phyloP scores from a whole-genome alignment of 768 basidiomycete species.

The Suillus americanus region DNA sequence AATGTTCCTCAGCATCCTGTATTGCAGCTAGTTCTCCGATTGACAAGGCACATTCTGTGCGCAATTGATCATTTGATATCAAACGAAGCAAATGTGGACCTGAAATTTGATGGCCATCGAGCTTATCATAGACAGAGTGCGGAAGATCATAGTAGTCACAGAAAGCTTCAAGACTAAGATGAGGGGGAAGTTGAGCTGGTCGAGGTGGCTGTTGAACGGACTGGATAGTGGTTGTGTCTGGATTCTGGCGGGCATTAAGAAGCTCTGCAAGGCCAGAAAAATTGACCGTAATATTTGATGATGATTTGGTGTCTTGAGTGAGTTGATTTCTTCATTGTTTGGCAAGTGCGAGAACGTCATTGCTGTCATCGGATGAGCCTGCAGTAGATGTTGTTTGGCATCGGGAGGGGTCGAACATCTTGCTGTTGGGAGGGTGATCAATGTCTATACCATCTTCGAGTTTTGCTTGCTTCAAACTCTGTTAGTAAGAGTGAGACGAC shows the following conservation, averaged over 20 bases:
- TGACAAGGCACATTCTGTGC: background rate
- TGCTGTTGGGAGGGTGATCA: too few species aligned
- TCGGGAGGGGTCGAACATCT: too few species aligned
- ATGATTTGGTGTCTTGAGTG: background rate
- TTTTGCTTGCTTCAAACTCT: background rate
- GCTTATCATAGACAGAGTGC: background rate
- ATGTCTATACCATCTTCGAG: background rate
- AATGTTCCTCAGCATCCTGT: background rate
- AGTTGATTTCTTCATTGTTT: background rate
- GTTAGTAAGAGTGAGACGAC: too few species aligned
- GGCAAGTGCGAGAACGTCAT: background rate
- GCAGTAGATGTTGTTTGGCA: background rate
- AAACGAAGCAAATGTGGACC: background rate
- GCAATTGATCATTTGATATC: background rate
- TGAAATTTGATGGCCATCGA: background rate
- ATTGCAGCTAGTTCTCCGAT: background rate
- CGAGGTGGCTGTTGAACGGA: too few species aligned
- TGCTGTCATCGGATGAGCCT: background rate
- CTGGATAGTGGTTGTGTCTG: background rate
- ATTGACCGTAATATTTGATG: background rate
- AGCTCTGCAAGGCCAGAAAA: background rate
- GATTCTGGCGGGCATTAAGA: background rate
- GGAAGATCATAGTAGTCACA: background rate
- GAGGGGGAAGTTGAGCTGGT: background rate
- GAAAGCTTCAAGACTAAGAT: background rate